Percentiles rank a stretch among this genome's conserved stretches.
Conservation (phyloP, 1,284 basidiomycete species). For the Ganoderma lucidum region DNA sequence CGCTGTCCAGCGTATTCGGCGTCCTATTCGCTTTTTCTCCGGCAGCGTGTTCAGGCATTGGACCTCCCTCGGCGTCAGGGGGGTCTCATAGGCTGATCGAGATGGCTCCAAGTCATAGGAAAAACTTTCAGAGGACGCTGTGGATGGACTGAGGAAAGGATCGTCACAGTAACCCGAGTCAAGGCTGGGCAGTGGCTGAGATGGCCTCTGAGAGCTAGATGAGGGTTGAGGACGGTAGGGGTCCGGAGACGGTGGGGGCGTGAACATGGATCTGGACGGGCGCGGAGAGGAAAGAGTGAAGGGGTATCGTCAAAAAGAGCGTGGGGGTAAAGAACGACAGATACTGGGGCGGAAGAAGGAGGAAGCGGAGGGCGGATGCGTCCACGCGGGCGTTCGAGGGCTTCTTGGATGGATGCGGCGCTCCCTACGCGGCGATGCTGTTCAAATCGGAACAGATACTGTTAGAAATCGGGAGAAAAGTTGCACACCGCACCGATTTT, state of each 20-base stretch:
- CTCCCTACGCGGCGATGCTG: constrained; percentile 21
- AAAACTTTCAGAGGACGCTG: constrained; percentile 19
- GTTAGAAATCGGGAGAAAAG: constrained; percentile 19
- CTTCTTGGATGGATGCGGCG: constrained; percentile 18
- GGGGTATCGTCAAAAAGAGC: constrained; percentile 30
- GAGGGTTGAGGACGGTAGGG: constrained; percentile 30
- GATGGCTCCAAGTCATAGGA: constrained; percentile 17
- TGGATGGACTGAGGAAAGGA: constrained; percentile 25
- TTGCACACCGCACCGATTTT: not conserved
- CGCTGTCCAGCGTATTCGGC: constrained; percentile 56
- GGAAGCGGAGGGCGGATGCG: constrained; percentile 18
- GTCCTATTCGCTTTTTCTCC: constrained; percentile 42
- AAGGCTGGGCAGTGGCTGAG: constrained; percentile 25
- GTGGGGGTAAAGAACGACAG: constrained; percentile 35
- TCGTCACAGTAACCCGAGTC: constrained; percentile 17
- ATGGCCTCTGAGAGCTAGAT: constrained; percentile 11
- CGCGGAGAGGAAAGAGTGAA: constrained; percentile 6
- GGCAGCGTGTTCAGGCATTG: constrained; percentile 18
- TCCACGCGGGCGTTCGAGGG: constrained; percentile 18
- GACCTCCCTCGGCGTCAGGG: constrained; percentile 28
- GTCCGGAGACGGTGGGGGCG: constrained; percentile 58
- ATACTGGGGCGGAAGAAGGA: constrained; percentile 14
- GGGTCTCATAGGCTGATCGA: constrained; percentile 8
- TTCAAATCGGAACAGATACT: constrained; percentile 24
- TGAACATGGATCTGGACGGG: constrained; percentile 50